Evolutionary conservation across 192 early-diverging fungal species (phyloP).

Genomic region (Obelidium mucronatum): DNA sequence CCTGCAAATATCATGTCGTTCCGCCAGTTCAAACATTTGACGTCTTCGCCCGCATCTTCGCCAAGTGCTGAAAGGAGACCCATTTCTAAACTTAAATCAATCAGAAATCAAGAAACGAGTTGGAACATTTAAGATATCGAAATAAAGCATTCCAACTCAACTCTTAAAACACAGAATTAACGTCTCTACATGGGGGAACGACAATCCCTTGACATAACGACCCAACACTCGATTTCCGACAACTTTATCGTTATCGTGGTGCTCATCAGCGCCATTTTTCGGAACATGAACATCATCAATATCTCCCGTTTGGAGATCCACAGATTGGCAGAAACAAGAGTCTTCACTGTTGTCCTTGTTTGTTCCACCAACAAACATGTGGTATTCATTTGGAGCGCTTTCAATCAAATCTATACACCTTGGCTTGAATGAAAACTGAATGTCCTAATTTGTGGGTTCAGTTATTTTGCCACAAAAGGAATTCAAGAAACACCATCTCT

Average conservation of each 20-base stretch:
- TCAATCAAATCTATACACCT: constrained; percentile 53
- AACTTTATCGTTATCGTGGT: too few species aligned
- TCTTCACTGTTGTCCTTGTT: too few species aligned
- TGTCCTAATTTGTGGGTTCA: too few species aligned
- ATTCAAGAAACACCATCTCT: not conserved
- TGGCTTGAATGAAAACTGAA: constrained; percentile 43
- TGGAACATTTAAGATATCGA: constrained; percentile 26
- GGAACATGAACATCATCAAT: constrained; percentile 48
- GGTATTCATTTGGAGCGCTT: constrained; percentile 39
- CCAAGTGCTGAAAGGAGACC: constrained; percentile 16
- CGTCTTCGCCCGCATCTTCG: constrained; percentile 23
- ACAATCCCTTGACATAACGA: too few species aligned
- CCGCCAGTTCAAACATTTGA: constrained; percentile 53
- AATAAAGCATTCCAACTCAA: constrained; percentile 27
- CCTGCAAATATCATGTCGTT: constrained; percentile 58
- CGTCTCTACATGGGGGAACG: too few species aligned
- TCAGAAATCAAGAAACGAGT: not conserved
- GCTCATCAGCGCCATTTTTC: too few species aligned
- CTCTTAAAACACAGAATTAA: constrained; percentile 54
- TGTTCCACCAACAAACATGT: constrained; percentile 47
- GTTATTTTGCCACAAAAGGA: too few species aligned
- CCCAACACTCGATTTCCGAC: too few species aligned
- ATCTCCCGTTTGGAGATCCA: constrained; percentile 50
- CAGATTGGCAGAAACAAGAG: too few species aligned
- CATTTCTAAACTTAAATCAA: too few species aligned